Evolutionary conservation across 805 yeast species (phyloP), one percentile per base, ranked within the genome.

Genomic region (Lipomyces spencermartinsiae): DNA sequence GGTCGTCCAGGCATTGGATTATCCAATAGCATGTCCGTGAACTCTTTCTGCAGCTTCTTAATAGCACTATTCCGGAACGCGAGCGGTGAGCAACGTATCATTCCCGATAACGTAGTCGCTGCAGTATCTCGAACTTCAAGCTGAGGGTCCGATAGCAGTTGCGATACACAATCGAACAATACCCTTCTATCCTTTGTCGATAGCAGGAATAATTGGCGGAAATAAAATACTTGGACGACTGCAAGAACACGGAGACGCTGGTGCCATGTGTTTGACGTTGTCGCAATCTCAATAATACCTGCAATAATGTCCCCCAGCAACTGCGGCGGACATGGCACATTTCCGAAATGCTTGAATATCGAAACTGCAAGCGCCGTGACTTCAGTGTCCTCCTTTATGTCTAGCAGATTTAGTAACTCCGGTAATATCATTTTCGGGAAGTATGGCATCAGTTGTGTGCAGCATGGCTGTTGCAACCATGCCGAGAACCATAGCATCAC

Each of bases 361-460:
- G 78, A 73, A 1, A 85, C 81, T 0, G 94, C 90, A 12, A 73
- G 59, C 12, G 71, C 64, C 19, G 74, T 69, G 6, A 81, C 73
- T 60, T 90, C 91, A 72, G 96, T 90, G 14, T 91, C 91, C 69
- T 94, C 98, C 68, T 91, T 87, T 81, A 90, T 84, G 58, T 83
- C 84, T 62, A 87, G 85, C 59, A 92, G 79, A 19, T 84, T 81
- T 74, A 91, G 80, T 65, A 92, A 79, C 69, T 91, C 88, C 34
- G 97, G 97, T 0, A 92, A 78, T 35, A 93, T 82, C 62, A 85
- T 80, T 1, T 80, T 77, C 9, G 81, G 76, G 51, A 89, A 78
- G 64, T 85, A 83, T 2, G 86, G 86, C 57, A 86, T 83, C 54
- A 90, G 76, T 8, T 86, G 79, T 0, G 82, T 75, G 0, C 89